Evolutionary conservation across 2,329 filamentous ascomycete genomes (phyloP), one percentile per base, ranked within the genome.

Genomic region (Chrysoporthe cubensis): DNA sequence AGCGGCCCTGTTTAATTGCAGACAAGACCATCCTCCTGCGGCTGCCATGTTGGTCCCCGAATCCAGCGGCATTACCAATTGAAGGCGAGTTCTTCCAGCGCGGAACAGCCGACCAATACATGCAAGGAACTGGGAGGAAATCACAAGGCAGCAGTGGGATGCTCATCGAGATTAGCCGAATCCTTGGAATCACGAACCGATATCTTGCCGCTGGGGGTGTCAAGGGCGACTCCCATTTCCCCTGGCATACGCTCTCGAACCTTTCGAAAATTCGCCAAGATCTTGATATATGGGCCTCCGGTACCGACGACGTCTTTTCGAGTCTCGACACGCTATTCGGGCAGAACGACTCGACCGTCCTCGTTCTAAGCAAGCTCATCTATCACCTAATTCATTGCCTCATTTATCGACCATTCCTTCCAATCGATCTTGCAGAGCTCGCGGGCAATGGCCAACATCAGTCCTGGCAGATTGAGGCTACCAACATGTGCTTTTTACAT

Each of bases 401-500:
- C 62, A 90, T 96, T 56, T 97, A 96, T 75, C 88, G 93, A 18
- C 93, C 93, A 0, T 97, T 97, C 77, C 82, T 97, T 6, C 93
- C 93, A 0, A 91, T 97, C 70, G 91, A 96, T 76, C 83, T 96
- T 3, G 87, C 90, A 34, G 93, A 96, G 76, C 85, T 97, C 7
- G 88, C 91, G 14, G 91, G 91, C 16, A 90, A 87, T 0, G 91
- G 91, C 1, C 93, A 96, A 74, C 92, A 96, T 72, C 93, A 96
- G 76, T 94, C 92, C 40, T 97, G 93, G 93, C 93, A 96, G 76
- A 95, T 96, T 60, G 92, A 96, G 76, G 92, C 93, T 0, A 96
- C 93, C 0, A 95, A 96, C 74, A 85, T 95, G 75, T 96, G 93
- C 78, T 96, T 88, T 76, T 81, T 94, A 21, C 93, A 97, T 72